Percentiles rank a stretch among this genome's conserved stretches.
Evolutionary conservation across 371 early-diverging fungal species (phyloP).

Genomic region (Actinomucor elegans): DNA sequence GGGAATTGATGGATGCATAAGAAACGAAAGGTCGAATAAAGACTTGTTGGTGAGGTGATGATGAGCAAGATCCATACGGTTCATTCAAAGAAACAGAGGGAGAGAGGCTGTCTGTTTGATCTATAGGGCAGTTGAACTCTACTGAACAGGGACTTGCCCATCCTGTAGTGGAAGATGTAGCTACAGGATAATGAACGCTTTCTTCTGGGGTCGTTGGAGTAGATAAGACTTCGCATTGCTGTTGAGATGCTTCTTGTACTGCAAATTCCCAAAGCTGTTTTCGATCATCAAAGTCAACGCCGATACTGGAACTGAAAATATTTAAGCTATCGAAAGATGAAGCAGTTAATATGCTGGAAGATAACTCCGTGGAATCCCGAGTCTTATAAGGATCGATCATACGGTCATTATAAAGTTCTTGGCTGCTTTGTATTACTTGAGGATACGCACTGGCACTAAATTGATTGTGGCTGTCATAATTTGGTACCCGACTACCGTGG

Average conservation of each 20-base stretch:
- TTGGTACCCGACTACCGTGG: not conserved
- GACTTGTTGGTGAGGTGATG: no score
- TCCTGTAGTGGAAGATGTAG: not conserved
- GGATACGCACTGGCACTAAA: not conserved
- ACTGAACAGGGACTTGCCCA: constrained; percentile 5
- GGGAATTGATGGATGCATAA: no score
- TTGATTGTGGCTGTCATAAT: not conserved
- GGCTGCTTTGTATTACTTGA: not conserved
- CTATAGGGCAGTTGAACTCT: no score
- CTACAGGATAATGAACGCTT: not conserved
- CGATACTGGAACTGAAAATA: not conserved
- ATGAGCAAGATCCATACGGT: no score
- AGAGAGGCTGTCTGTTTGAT: no score
- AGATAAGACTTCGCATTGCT: constrained; percentile 1
- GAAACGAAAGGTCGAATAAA: no score
- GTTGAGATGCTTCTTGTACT: not conserved
- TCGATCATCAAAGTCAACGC: constrained; percentile 11
- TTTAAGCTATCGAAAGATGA: not conserved
- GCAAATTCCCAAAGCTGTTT: constrained; percentile 10
- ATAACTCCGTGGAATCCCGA: not conserved
- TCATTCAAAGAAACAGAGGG: no score
- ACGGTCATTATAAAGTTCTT: not conserved
- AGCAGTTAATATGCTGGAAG: not conserved
- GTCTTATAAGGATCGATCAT: not conserved
- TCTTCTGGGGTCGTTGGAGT: constrained; percentile 10